phyloP scores from a whole-genome alignment of 306 rosid genomes.

The Ormosia semicastrata region DNA sequence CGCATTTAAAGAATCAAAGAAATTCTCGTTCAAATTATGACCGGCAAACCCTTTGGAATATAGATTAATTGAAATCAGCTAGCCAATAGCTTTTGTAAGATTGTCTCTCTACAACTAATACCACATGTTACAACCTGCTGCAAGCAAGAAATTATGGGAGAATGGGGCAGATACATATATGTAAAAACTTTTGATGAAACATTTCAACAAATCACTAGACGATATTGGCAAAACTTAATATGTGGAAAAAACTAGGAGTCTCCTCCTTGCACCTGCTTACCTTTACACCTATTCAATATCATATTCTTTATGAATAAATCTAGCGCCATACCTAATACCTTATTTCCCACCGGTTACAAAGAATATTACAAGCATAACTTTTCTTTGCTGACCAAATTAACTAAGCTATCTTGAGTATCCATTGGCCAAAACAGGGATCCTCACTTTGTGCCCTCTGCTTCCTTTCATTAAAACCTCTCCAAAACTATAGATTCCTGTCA shows the following conservation, averaged over 20 bases:
- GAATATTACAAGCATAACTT: constrained; percentile 73
- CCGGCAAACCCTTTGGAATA: too few relatives aligned
- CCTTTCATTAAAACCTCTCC: too few relatives aligned
- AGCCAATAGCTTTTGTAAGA: neutral
- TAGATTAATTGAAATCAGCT: too few relatives aligned
- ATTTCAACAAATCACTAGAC: constrained; percentile 11
- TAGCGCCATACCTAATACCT: constrained; percentile 42
- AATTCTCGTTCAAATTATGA: too few relatives aligned
- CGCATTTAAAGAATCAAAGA: too few relatives aligned
- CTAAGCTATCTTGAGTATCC: too few relatives aligned
- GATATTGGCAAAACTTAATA: constrained; percentile 57
- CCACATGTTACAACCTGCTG: neutral
- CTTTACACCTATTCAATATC: constrained; percentile 70
- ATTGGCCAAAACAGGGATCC: constrained; percentile 83
- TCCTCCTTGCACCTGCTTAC: constrained; percentile 44
- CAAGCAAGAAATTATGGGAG: neutral
- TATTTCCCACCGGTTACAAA: constrained; percentile 87
- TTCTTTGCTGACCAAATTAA: neutral
- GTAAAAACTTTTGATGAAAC: neutral
- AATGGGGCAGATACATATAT: neutral
- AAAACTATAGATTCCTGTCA: constrained; percentile 44
- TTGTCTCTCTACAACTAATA: neutral
- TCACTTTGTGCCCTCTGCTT: constrained; percentile 91
- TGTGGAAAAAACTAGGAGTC: constrained; percentile 53
- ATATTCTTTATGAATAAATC: constrained; percentile 47